Percentiles rank a stretch among this genome's conserved stretches.
phyloP scores from a whole-genome alignment of 495 filamentous ascomycete genomes.

The Xylaria intraflava region DNA sequence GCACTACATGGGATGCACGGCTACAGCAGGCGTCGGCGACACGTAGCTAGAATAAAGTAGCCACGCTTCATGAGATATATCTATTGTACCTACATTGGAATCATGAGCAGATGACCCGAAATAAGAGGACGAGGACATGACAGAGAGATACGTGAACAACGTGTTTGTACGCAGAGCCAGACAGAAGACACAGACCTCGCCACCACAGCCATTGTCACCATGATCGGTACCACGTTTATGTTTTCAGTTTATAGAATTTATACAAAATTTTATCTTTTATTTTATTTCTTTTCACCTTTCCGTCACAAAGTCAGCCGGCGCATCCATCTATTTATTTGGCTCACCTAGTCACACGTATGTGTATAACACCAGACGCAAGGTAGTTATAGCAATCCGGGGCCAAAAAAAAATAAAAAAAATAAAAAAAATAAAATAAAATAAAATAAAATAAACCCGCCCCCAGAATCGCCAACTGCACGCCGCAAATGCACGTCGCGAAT shows the following conservation, averaged over 20 bases:
- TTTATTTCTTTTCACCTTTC: too few relatives aligned
- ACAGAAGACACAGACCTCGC: background rate
- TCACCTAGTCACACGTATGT: too few relatives aligned
- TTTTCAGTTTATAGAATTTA: background rate
- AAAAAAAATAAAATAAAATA: background rate
- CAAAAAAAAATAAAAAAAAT: background rate
- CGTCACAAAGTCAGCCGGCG: too few relatives aligned
- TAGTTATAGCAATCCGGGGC: background rate
- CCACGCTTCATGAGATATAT: background rate
- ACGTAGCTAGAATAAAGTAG: background rate
- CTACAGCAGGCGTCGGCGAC: background rate
- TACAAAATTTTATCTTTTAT: too few relatives aligned
- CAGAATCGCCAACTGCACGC: too few relatives aligned
- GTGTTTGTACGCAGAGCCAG: conserved; percentile 5
- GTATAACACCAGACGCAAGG: too few relatives aligned
- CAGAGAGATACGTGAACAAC: background rate
- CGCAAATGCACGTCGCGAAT: too few relatives aligned
- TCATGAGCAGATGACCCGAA: background rate
- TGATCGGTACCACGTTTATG: conserved; percentile 7
- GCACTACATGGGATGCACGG: background rate
- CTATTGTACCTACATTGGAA: too few relatives aligned
- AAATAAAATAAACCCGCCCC: too few relatives aligned
- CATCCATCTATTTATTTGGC: too few relatives aligned
- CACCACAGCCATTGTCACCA: background rate
- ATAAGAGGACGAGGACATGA: background rate